Evolutionary conservation across 2,329 filamentous ascomycete species (phyloP), one percentile per base, ranked within the genome.

Genomic region (Phaeosphaeriaceae sp.): DNA sequence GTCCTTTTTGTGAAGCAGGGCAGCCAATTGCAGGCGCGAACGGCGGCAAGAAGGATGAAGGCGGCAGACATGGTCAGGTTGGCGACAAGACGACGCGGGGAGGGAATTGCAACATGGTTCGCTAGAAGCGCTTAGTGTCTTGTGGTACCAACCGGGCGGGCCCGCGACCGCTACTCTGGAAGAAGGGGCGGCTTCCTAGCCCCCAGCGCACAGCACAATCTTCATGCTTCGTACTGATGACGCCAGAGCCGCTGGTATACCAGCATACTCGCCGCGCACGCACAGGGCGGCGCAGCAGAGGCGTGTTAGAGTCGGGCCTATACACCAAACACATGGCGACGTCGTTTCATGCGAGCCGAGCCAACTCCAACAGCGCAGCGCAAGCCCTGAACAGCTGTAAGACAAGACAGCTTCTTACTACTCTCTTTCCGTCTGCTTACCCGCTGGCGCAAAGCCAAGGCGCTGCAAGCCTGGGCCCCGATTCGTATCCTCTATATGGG

Each of bases 61-160:
- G 42, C 19, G 42, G 42, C 42, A 45, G 42, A 17, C n/a, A 22
- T 17, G 19, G 9, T 7, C 15, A 19, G 20, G 27, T 61, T 57
- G 60, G 63, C 63, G 62, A 62, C 62, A 56, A 65, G 62, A 61
- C 27, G 36, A 9, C 51, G 61, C 55, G 60, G 61, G 63, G 59
- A 57, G 51, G 20, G 57, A 61, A n/a, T n/a, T n/a, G n/a, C n/a
- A n/a, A n/a, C n/a, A n/a, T n/a, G n/a, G n/a, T n/a, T n/a, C n/a
- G n/a, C n/a, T n/a, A n/a, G n/a, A n/a, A n/a, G 42, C 3, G 11
- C 25, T 65, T 66, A 61, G 24, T 21, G 49, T 47, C 44, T 63
- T 68, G 68, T 61, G 48, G 63, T 65, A 67, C 70, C 70, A 60
- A n/a, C 46, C 25, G 33, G 44, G 51, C 57, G 70, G 64, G 54